Conservation (phyloP, 2,329 filamentous ascomycete genomes). For the Ophiostoma montium region DNA sequence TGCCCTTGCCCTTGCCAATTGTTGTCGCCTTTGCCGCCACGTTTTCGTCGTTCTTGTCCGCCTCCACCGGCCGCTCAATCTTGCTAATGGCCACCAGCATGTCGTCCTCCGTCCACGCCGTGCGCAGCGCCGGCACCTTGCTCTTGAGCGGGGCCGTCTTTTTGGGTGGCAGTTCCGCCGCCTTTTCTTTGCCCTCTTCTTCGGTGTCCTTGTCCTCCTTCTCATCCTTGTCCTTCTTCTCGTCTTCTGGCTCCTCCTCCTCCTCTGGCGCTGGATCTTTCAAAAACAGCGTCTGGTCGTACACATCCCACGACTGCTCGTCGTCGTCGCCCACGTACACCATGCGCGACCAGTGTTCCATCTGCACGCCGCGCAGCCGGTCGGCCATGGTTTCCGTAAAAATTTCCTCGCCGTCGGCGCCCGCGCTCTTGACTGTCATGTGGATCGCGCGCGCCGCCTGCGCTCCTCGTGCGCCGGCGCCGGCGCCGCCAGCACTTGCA, state of each 20-base stretch:
- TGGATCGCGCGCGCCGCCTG: conserved; percentile 56
- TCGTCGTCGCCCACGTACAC: conserved; percentile 72
- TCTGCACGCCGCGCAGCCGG: conserved; percentile 63
- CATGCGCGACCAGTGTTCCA: conserved; percentile 68
- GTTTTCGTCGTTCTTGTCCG: too few relatives aligned
- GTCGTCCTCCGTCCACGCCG: conserved; percentile 29
- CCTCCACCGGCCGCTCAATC: conserved; percentile 16
- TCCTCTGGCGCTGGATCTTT: conserved; percentile 14
- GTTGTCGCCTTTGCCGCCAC: not conserved
- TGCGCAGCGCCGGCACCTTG: conserved; percentile 24
- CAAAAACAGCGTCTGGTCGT: conserved; percentile 57
- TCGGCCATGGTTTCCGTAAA: conserved; percentile 59
- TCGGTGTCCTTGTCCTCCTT: conserved; percentile 6
- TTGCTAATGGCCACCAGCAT: conserved; percentile 33
- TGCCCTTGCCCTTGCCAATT: conserved; percentile 10
- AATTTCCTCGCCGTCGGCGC: conserved; percentile 43
- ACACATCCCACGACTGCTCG: conserved; percentile 60
- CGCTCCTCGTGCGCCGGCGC: conserved; percentile 17
- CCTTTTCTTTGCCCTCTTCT: conserved; percentile 13
- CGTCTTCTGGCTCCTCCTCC: too few relatives aligned
- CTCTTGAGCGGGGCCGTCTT: conserved; percentile 21
- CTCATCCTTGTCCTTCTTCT: conserved; percentile 17
- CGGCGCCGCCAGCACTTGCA: not conserved
- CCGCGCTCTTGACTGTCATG: conserved; percentile 69
- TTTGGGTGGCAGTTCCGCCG: too few relatives aligned